Evolutionary conservation across 2,329 filamentous ascomycete species (phyloP), one percentile per base, ranked within the genome.

Genomic region (Aspergillus brasiliensis): DNA sequence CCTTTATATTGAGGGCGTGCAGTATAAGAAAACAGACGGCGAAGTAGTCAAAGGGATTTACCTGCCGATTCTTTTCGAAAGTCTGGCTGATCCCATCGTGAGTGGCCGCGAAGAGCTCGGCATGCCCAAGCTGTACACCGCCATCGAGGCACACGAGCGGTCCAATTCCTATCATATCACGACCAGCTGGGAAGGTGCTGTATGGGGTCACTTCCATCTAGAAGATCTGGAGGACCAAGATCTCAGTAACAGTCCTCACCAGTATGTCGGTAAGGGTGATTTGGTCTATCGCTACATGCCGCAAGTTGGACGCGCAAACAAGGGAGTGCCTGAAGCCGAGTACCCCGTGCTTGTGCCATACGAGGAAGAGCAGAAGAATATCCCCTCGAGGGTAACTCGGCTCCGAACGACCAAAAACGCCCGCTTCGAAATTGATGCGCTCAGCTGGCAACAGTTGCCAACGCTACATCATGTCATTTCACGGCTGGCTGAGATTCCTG

Each of bases 1-100:
- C 0, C 77, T 89, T 0, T 88, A 86, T 67, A 81, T 89, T 15
- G 86, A 89, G 61, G 86, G 84, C 0, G 82, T 88, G 1, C 73
- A 86, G 61, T 87, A 87, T 63, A 78, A 73, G 1, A 83, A 81
- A 63, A 74, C 78, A 2, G 69, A 83, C 56, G 84, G 84, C 1
- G 73, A 75, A 0, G 72, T 77, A 0, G 66, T 85, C 1, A 72
- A 72, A 11, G 86, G 85, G 2, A 82, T 82, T 0, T 88, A 83
- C 63, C 69, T 88, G 38, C 81, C 84, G 0, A 74, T 88, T 0
- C 72, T 88, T 0, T 85, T 89, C 62, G 86, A 89, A 68, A 81
- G 76, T 53, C 69, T 85, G 2, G 75, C 85, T 0, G 86, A 89
- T 62, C 83, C 86, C 0, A 87, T 89, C 46, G 69, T 88, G 0